Base-by-base conservation (phyloP, 1,284 basidiomycete species). In the Cryptococcus deneoformans region DNA sequence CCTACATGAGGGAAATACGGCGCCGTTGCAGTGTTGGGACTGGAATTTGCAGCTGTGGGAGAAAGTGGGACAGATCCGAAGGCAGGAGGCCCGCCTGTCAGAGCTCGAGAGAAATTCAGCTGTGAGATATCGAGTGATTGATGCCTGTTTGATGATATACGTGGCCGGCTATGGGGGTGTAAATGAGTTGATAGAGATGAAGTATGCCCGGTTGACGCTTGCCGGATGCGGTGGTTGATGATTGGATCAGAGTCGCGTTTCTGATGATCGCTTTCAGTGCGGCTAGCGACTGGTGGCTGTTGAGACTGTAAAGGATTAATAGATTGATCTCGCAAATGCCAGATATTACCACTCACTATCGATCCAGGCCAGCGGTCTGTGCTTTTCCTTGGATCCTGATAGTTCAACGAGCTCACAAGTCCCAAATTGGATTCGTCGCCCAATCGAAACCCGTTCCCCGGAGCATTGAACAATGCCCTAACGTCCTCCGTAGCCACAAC, bases 401-500 rank as follows among this genome's bases (percentile, higher is more conserved):
- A 69, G 43, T 65, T 64, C 34, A 58, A 42, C 14, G 29, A 50
- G 54, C 9, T 12, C 53, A 46, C 48, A 61, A 86, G 40, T 42
- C 11, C 29, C 29, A 29, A 29, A 5, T 29, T 29, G 29, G 29
- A 29, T 29, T 29, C 29, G 83, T 71, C 89, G 72, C n/a, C 86
- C 24, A 86, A 83, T 67, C 89, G 76, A n/a, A 86, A 88, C 86
- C 56, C 88, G 86, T 57, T 65, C 71, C 56, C 73, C 2, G 86
- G 85, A 70, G 90, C 82, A 60, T 85, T 91, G 79, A 98, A 97
- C 59, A 97, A 77, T 0, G 94, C 92, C 78, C 97, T 97, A 59
- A 98, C 93, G 70, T 97, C 92, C 14, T 48, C 20, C 0, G 92
- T 90, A 39, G 42, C 56, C 63, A 29, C 29, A 29, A 29, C 29